Percentiles rank a stretch among this genome's conserved stretches.
These are phyloP conservation scores for Chenopodium album DNA, from an alignment of 148 eudicot genomes.

Conservation along the genomic window DNA sequence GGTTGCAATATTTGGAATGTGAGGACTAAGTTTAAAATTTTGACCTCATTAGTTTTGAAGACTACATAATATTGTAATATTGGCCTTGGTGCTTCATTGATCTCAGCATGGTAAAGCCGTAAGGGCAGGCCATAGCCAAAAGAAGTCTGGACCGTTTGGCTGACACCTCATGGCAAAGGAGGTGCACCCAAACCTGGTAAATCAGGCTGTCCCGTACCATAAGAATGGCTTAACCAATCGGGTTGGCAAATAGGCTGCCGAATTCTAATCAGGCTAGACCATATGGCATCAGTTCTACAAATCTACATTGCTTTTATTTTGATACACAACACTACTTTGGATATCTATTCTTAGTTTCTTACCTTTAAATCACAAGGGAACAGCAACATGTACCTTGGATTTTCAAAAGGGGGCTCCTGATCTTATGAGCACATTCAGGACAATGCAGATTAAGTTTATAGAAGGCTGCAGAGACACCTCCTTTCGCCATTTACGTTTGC, in stretches of 20 bases:
- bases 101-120: no score
- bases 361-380: not conserved
- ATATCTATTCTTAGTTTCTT: not conserved
- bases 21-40: not conserved
- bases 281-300: not conserved
- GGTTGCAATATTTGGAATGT: not conserved
- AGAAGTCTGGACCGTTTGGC: no score
- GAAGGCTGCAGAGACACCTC: conserved; percentile 41
- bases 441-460: conserved; percentile 76
- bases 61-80: not conserved
- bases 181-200: not conserved
- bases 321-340: not conserved
- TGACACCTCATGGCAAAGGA: no score
- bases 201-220: not conserved
- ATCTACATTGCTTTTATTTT: not conserved
- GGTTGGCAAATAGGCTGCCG: not conserved
- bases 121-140: no score
- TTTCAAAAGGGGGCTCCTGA: conserved; percentile 62
- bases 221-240: not conserved
- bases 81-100: not conserved
- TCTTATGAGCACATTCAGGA: conserved; percentile 71
- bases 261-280: not conserved
- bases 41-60: not conserved
- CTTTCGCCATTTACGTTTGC: conserved; percentile 34
- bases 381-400: conserved; percentile 48